Base-by-base conservation (phyloP, 345 rosid species). In the Odontarrhena argentea region DNA sequence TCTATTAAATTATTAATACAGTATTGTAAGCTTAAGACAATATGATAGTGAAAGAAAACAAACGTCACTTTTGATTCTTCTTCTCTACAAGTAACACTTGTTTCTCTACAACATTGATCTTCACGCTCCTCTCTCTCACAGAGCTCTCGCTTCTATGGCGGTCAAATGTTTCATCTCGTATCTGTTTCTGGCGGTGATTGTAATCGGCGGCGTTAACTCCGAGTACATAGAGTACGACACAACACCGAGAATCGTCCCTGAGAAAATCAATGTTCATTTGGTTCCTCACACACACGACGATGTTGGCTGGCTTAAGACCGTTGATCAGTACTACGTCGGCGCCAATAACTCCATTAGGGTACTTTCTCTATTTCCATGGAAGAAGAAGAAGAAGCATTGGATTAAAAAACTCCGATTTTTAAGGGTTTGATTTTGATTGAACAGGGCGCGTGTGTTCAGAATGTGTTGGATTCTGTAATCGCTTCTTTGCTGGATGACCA, bases 261-360 rank as follows among this genome's bases (percentile, higher is more conserved):
- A 73, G n/a, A 92, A 83, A 73, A 70, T 92, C 79, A 92, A 89
- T 63, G 96, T 92, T 65, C 98, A 92, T 74, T 84, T 92, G 83
- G 89, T 92, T 10, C 98, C 98, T 69, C 96, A 89, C 83, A 78
- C 98, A 47, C 98, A 92, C 71, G 96, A 92, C 42, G 98, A 92
- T 61, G 98, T 92, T 55, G 98, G 98, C 7, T 92, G 98, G 98
- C 79, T 92, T 63, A 92, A 92, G 84, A 92, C 98, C 47, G 98
- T 92, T 66, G 96, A 92, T 10, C 98, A 92, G 89, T 92, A 87
- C 85, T 92, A 76, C 62, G 85, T 89, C 51, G 98, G 98, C 7
- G 82, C 87, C 67, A 92, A 92, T 68, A 92, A 92, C 77, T 80
- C 98, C 40, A 89, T 92, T 79, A 81, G 95, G 80, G 98, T 92